Evolutionary conservation across 306 rosid species (phyloP).

Genomic region (Herpetospermum pedunculosum): DNA sequence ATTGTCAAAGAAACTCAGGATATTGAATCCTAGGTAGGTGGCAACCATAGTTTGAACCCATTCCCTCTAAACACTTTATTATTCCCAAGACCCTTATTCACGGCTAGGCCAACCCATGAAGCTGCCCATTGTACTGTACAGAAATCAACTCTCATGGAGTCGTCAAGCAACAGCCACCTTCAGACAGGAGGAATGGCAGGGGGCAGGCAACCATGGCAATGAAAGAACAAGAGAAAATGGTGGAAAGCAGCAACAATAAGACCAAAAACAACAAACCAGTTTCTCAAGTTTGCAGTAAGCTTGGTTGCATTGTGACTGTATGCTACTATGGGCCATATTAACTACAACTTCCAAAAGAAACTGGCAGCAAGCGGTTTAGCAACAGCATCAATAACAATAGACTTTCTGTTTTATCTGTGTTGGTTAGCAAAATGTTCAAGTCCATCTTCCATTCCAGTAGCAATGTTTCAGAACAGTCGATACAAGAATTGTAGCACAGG

Average conservation of each 20-base stretch:
- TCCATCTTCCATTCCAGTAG: not conserved
- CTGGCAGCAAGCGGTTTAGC: not conserved
- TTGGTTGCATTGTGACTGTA: not conserved
- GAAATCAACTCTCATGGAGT: not conserved
- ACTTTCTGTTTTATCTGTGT: not conserved
- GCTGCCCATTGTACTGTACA: not conserved
- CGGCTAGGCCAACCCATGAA: too few relatives aligned
- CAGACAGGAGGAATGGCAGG: not conserved
- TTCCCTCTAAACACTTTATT: too few relatives aligned
- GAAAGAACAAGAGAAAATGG: not conserved
- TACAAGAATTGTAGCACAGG: not conserved
- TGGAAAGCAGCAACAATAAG: not conserved
- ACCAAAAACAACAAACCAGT: not conserved
- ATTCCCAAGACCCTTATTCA: too few relatives aligned
- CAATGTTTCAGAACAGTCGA: not conserved
- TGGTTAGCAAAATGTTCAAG: not conserved
- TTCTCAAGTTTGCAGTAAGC: not conserved
- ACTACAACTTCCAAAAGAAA: not conserved
- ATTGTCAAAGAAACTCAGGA: too few relatives aligned
- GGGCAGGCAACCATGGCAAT: not conserved
- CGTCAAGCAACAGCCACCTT: not conserved
- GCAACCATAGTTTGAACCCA: too few relatives aligned
- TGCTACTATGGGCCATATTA: not conserved
- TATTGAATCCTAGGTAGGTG: too few relatives aligned
- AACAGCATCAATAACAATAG: not conserved